Base-by-base conservation (phyloP, 192 early-diverging fungal species). In the Martensiomyces pterosporus region DNA sequence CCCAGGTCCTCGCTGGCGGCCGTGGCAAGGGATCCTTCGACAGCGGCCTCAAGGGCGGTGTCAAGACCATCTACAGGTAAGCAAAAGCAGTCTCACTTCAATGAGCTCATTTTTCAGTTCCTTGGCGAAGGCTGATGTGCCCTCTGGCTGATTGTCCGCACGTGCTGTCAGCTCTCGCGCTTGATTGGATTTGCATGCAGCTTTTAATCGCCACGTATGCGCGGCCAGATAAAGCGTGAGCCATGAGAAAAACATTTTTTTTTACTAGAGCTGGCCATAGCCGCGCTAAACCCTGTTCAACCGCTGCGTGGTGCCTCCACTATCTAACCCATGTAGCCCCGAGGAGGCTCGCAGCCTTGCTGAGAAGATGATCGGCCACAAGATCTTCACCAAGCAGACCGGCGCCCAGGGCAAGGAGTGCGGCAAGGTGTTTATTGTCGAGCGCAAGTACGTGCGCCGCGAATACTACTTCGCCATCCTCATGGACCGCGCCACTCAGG, bases 401-500 rank as follows among this genome's bases (percentile, higher is more conserved):
- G 94, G 97, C 36, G 86, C 87, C 49, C 86, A 60, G 34, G 97
- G 97, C 43, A 92, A 96, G 64, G 78, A 83, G 52, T 99, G 97
- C 83, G 92, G 92, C 75, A 78, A 83, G 75, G 88, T 93, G 49
- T 99, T 86, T 75, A 86, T 99, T 55, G 89, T 89, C 46, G 94
- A 99, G 81, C 92, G 96, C 57, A 83, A 92, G 64, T 96, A 91
- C 71, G 89, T 91, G 60, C 91, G 93, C 55, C 86, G 87, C 55
- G 94, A 97, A 80, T 97, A 88, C 84, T 97, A 99, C 87, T 96
- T 99, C 84, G 94, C 97, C 39, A 92, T 99, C 64, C 71, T 96
- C 47, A 88, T 94, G 90, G 97, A 97, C 80, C 91, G 97, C 49
- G 84, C 84, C 54, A 84, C 90, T 39, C 84, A 88, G 67, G 94